Percentiles rank a stretch among this genome's conserved stretches.
Conservation (phyloP, 2,329 filamentous ascomycete genomes). For the Apiospora pterosperma region DNA sequence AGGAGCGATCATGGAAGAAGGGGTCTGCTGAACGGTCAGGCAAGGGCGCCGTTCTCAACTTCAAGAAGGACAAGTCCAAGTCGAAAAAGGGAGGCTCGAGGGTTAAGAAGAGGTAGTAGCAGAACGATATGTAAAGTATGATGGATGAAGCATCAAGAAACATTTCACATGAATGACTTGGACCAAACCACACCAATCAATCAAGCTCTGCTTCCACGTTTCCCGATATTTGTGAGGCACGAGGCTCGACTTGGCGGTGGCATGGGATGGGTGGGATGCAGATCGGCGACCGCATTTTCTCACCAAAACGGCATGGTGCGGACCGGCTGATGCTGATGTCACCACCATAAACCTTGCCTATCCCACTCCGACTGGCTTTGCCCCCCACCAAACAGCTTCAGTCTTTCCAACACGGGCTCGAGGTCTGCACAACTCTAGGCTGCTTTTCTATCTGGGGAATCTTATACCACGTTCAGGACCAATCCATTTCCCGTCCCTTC, state of each 20-base stretch:
- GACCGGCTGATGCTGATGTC: not conserved
- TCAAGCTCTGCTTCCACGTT: too few species aligned
- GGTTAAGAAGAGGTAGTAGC: slow-evolving; percentile 2
- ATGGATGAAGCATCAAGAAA: too few species aligned
- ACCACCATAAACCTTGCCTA: not conserved
- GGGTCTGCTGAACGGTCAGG: slow-evolving; percentile 58
- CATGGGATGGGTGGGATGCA: not conserved
- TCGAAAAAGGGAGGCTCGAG: slow-evolving; percentile 12
- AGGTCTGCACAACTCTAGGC: not conserved
- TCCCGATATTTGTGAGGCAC: too few species aligned
- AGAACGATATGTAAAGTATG: too few species aligned
- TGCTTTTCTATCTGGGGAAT: not conserved
- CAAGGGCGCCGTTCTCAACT: slow-evolving; percentile 49
- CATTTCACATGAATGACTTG: too few species aligned
- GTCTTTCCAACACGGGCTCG: not conserved
- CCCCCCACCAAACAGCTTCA: not conserved
- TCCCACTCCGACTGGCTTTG: not conserved
- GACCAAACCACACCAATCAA: too few species aligned
- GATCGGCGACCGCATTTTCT: not conserved
- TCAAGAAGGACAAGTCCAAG: slow-evolving; percentile 30
- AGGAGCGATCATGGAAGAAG: slow-evolving; percentile 73
- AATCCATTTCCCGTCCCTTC: not conserved
- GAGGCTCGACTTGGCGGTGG: not conserved
- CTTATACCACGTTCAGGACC: not conserved
- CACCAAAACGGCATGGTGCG: not conserved